Conservation (phyloP, 805 yeast species). For the Yamadazyma akitaensis region DNA sequence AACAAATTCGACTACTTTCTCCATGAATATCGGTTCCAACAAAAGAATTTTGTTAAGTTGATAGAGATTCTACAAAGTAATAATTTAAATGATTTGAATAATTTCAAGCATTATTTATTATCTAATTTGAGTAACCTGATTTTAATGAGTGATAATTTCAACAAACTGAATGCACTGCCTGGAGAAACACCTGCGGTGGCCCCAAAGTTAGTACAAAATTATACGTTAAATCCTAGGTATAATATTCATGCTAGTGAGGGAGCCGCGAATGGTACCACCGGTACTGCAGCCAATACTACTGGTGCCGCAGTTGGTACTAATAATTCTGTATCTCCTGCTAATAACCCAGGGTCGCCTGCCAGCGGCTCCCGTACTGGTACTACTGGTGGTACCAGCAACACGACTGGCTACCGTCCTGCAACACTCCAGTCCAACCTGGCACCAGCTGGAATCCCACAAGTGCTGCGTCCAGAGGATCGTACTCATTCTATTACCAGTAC, state of each 20-base stretch:
- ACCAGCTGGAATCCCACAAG: conserved; percentile 7
- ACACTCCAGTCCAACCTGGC: conserved; percentile 8
- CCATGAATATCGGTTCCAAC: conserved; percentile 14
- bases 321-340: neutral
- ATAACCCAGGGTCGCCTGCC: neutral
- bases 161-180: neutral
- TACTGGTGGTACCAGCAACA: conserved; percentile 16
- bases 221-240: conserved; percentile 35
- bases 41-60: conserved; percentile 14
- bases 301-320: neutral
- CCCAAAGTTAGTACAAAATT: conserved; percentile 20
- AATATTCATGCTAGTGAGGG: conserved; percentile 37
- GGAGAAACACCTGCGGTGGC: neutral
- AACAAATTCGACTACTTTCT: conserved; percentile 16
- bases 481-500: conserved; percentile 11
- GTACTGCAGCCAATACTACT: neutral
- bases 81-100: conserved; percentile 12
- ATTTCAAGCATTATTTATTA: conserved; percentile 12
- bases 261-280: neutral
- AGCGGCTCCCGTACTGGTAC: neutral
- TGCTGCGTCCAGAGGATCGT: conserved; percentile 2
- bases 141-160: conserved; percentile 6
- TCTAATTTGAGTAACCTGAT: conserved; percentile 11
- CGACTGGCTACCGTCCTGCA: conserved; percentile 8
- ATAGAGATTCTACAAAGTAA: conserved; percentile 15